Base-by-base conservation (phyloP, 2,329 filamentous ascomycete genomes). In the Xylaria sp. region DNA sequence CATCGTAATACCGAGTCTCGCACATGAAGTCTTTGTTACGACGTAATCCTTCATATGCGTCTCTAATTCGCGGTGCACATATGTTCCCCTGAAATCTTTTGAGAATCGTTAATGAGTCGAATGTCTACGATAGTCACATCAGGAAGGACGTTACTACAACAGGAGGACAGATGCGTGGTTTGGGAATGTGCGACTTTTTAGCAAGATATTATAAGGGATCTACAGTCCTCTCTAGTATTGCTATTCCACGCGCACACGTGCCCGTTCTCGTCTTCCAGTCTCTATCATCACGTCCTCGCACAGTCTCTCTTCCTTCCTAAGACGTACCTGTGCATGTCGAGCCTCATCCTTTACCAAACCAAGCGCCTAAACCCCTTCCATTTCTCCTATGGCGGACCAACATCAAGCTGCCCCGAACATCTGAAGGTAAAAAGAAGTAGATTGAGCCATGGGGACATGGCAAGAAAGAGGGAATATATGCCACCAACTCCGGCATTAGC, bases 401-500 rank as follows among this genome's bases (percentile, higher is more conserved):
- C 44, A 36, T 29, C 22, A 58, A 47, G 31, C 17, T 27, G 56
- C 29, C 56, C 42, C 44, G 15, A 56, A 55, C 9, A 31, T 54
- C 25, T n/a, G 1, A 33, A 50, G 50, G 20, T 9, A 36, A 57
- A 53, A 47, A 44, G 27, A n/a, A 10, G 44, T 29, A 31, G 42
- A 29, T 53, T 31, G 29, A 59, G 36, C 33, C n/a, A 42, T 53
- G 11, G 49, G 55, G 49, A 58, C 53, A 54, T 56, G 44, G 27
- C n/a, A 15, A 61, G 31, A 36, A 60, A 63, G n/a, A 51, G 57
- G 42, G 58, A n/a, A 54, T 38, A 31, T 55, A 55, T 59, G 66
- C 66, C 66, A 29, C 57, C 51, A 65, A 66, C 61, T 51, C 66
- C 63, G 42, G 33, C 64, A 62, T 61, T 63, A 61, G 47, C 13